Evolutionary conservation across 306 rosid species (phyloP), one percentile per base, ranked within the genome.

Genomic region (Dalbergia cultrata): DNA sequence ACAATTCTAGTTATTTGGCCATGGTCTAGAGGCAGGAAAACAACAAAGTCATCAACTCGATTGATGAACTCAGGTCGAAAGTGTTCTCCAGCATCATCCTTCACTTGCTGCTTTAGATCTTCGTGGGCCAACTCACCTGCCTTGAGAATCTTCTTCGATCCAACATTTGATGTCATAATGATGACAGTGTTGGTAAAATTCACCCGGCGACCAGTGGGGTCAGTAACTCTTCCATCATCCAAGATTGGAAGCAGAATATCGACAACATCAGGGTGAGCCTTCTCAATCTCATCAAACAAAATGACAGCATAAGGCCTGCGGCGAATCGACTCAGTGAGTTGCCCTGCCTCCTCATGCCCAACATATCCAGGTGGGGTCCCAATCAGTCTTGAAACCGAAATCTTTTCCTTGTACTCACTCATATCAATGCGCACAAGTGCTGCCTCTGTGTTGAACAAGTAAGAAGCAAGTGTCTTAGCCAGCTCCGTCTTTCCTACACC

Each of bases 331-430:
- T 90, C 94, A 1, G 91, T 90, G 72, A 92, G 78, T 67, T 90
- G 94, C 61, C 97, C 97, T 11, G 91, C 94, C 83, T 92, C 97
- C 70, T 92, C 94, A 45, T 92, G 88, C 56, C 97, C 97, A 21
- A 92, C 97, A 72, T 90, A 92, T 62, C 97, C 97, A 39, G 97
- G 97, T 13, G 94, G 97, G 65, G 92, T 92, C 14, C 97, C 97
- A 50, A 92, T 92, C 83, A 92, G 60, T 70, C 97, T 86, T 9
- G 94, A 92, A 13, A 90, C 90, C 1, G 97, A 89, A 67, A 90
- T 94, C 74, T 87, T 88, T 70, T 92, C 97, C 97, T 88, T 92
- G 81, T 92, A 92, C 85, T 88, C 92, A 12, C 97, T 92, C 97
- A 92, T 88, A 79, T 92, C 97, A 41, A 92, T 90, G 34, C 94